A percentile compares a stretch with the other conserved stretches of the same genome.
Conservation (phyloP, 1,284 basidiomycete species). For the Mycosarcoma mackinlayi region DNA sequence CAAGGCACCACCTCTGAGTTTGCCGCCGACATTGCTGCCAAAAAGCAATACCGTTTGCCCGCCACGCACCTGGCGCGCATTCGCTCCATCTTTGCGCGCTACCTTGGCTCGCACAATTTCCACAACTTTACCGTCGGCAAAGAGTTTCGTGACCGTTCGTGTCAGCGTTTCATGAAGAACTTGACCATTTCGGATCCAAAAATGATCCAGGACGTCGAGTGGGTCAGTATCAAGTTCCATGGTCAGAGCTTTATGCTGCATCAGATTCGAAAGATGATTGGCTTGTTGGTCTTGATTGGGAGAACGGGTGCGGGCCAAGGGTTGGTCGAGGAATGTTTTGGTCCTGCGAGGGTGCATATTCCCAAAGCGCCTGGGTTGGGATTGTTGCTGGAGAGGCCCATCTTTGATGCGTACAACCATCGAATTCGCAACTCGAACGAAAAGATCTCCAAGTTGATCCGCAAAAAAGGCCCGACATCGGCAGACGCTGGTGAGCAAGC, state of each 20-base stretch:
- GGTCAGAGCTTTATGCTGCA: conserved; percentile 99
- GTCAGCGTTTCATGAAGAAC: conserved; percentile 74
- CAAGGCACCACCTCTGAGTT: conserved; percentile 50
- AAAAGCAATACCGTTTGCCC: conserved; percentile 60
- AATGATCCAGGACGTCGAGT: conserved; percentile 90
- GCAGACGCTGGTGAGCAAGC: neutral
- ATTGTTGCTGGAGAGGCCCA: conserved; percentile 90
- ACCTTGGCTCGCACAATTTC: conserved; percentile 75
- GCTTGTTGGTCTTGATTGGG: conserved; percentile 77
- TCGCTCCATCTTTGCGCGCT: conserved; percentile 49
- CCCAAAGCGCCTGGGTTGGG: conserved; percentile 97
- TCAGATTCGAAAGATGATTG: conserved; percentile 97
- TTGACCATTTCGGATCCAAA: conserved; percentile 66
- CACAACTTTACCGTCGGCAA: conserved; percentile 96
- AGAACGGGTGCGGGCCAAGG: conserved; percentile 54
- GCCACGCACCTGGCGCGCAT: conserved; percentile 45
- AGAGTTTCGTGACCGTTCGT: conserved; percentile 83
- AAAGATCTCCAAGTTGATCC: conserved; percentile 68
- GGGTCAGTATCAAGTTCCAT: conserved; percentile 92
- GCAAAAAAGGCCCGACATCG: conserved; percentile 21
- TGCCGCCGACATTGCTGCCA: conserved; percentile 53
- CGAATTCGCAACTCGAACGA: conserved; percentile 72
- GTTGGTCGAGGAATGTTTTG: conserved; percentile 71
- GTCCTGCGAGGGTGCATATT: conserved; percentile 81
- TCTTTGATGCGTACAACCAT: conserved; percentile 80